These are phyloP conservation scores for Botrytis squamosa DNA, from an alignment of 2,329 filamentous ascomycete species.

Conservation along the genomic window DNA sequence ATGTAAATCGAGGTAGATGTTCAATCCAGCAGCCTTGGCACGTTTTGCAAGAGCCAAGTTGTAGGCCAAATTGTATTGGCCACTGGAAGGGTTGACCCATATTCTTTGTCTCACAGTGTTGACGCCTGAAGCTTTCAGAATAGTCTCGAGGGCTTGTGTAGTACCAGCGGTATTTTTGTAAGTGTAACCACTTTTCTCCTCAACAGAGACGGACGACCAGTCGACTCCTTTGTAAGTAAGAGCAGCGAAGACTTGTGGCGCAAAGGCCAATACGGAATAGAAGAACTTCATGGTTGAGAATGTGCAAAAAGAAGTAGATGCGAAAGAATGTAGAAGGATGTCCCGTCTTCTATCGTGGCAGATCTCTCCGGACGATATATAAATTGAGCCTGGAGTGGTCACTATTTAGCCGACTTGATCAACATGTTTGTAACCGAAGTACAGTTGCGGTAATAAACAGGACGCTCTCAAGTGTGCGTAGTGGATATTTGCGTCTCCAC, in stretches of 20 bases:
- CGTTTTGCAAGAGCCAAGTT: slow-evolving; percentile 66
- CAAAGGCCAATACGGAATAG: slow-evolving; percentile 13
- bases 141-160: slow-evolving; percentile 58
- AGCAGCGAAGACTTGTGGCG: slow-evolving; percentile 33
- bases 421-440: neutral
- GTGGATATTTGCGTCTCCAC: neutral
- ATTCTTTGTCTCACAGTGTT: slow-evolving; percentile 70
- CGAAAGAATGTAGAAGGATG: neutral
- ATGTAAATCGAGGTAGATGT: slow-evolving; percentile 60
- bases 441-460: neutral
- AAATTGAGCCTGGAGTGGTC: neutral
- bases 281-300: slow-evolving; percentile 9
- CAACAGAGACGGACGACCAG: slow-evolving; percentile 65
- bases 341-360: neutral
- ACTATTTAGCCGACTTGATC: neutral
- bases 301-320: neutral
- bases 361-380: neutral
- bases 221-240: slow-evolving; percentile 66
- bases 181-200: slow-evolving; percentile 58
- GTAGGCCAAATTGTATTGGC: slow-evolving; percentile 67
- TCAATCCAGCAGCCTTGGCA: slow-evolving; percentile 60
- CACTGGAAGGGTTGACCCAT: slow-evolving; percentile 67
- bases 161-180: slow-evolving; percentile 59
- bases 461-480: neutral
- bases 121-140: slow-evolving; percentile 60